Evolutionary conservation across 257 asterid genomes (phyloP).

Genomic region (Primulina tabacum): DNA sequence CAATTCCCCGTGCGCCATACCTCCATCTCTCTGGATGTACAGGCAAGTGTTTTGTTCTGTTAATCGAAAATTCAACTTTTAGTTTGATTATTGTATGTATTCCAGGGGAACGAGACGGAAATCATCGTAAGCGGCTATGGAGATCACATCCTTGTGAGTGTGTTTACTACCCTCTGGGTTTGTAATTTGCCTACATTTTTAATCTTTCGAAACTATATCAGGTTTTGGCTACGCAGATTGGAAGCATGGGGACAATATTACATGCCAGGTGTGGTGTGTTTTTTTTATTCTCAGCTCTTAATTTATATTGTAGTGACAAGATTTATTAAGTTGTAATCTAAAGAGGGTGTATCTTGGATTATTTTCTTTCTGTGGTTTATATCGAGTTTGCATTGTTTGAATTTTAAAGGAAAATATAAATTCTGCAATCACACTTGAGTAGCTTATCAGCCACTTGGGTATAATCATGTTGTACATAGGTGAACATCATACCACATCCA

Average conservation of each 20-base stretch:
- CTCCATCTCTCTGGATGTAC: too few species aligned
- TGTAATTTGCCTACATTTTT: not conserved
- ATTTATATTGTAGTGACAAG: too few species aligned
- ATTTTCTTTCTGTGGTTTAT: not conserved
- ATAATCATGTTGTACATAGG: not conserved
- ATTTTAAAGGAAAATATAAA: not conserved
- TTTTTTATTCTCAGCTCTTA: too few species aligned
- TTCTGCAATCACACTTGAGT: not conserved
- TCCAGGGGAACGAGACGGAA: too few species aligned
- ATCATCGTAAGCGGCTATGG: too few species aligned
- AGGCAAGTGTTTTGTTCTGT: too few species aligned
- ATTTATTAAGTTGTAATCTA: not conserved
- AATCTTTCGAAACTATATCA: slow-evolving; percentile 29
- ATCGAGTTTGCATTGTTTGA: not conserved
- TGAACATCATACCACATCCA: not conserved
- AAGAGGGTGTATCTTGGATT: too few species aligned
- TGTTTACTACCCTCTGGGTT: not conserved
- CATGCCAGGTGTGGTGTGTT: slow-evolving; percentile 54
- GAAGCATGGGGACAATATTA: slow-evolving; percentile 92
- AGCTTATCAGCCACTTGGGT: not conserved
- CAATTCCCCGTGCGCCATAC: too few species aligned
- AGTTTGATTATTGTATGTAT: too few species aligned
- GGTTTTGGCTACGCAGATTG: slow-evolving; percentile 91
- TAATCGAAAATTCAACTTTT: too few species aligned
- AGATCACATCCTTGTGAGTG: slow-evolving; percentile 75